Evolutionary conservation across 78 protist species (phyloP), one percentile per base, ranked within the genome.

Genomic region (Cavenderia fasciculata): DNA sequence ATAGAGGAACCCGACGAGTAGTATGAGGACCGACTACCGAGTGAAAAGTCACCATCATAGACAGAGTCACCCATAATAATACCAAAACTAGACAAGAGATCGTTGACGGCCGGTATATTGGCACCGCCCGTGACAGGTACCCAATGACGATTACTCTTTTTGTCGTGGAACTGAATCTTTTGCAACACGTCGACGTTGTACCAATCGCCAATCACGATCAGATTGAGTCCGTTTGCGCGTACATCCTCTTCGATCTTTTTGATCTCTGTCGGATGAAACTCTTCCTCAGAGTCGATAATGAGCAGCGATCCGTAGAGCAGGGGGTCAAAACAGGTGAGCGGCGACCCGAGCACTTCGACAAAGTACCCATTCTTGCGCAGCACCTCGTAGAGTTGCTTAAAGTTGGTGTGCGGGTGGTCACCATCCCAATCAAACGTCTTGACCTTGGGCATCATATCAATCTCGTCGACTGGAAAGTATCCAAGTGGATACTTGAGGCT

Each of bases 341-440:
- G 96, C 40, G 89, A 52, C 0, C 86, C 78, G 4, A 84, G 54
- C 0, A 93, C 56, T 19, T 93, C 95, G 16, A 93, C 63, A 47
- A 25, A 86, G 74, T 82, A 92, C 3, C 87, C 84, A 1, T 16
- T 11, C 44, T 49, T 23, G 25, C 52, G 27, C 21, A 84, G 54
- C 18, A 10, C 16, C 38, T 68, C n/a, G 54, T 86, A 94, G n/a
- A 96, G 18, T 12, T 59, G 61, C 10, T 84, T 65, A 62, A 86
- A 96, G 75, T 98, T 98, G 57, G 99, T 97, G 86, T 97, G 98
- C 3, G 85, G 59, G 63, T 97, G 99, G 69, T 98, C 99, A 33
- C 99, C 99, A 59, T 94, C 90, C 99, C 99, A 97, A 47, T 98
- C 99, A 23, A 97, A 84, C 36, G 96, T 96, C 43, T 97, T 97